These are phyloP conservation scores for Apophysomyces ossiformis DNA, from an alignment of 371 early-diverging fungal species.

Conservation along the genomic window DNA sequence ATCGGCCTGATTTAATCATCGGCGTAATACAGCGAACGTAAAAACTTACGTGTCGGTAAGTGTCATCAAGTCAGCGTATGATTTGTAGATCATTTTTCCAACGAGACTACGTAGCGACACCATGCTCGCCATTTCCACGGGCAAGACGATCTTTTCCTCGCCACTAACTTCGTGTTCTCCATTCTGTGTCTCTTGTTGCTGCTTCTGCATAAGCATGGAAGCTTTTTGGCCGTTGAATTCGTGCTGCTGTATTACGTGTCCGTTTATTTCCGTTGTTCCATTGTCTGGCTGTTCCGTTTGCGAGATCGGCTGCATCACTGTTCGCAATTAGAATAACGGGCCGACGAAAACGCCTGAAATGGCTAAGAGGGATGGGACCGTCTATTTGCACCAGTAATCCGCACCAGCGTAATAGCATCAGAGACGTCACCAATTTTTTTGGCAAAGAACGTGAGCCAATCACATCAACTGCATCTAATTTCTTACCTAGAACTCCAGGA, in stretches of 20 bases:
- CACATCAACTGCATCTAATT: too few species aligned
- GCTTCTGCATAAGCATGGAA: constrained; percentile 11
- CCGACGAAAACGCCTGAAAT: neutral
- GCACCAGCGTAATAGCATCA: too few species aligned
- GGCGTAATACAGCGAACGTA: constrained; percentile 1
- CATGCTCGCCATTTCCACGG: constrained; percentile 62
- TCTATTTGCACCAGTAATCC: too few species aligned
- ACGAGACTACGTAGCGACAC: constrained; percentile 60
- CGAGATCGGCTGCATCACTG: constrained; percentile 22
- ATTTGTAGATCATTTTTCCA: constrained; percentile 60
- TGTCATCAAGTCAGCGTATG: constrained; percentile 61
- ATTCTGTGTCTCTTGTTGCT: constrained; percentile 2
- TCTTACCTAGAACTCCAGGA: too few species aligned
- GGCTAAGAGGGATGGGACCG: too few species aligned
- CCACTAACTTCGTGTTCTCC: neutral
- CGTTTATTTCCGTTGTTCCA: constrained; percentile 14
- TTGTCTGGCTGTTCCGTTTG: constrained; percentile 15
- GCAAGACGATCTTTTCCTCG: constrained; percentile 40
- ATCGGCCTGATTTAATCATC: neutral
- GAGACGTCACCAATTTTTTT: too few species aligned
- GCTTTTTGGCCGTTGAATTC: constrained; percentile 16
- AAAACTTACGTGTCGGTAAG: constrained; percentile 62
- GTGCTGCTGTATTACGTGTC: constrained; percentile 17
- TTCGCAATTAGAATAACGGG: constrained; percentile 2
- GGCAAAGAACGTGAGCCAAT: too few species aligned